Base-by-base conservation (phyloP, 169 alveolate species). In the Cryptosporidium sp. region DNA sequence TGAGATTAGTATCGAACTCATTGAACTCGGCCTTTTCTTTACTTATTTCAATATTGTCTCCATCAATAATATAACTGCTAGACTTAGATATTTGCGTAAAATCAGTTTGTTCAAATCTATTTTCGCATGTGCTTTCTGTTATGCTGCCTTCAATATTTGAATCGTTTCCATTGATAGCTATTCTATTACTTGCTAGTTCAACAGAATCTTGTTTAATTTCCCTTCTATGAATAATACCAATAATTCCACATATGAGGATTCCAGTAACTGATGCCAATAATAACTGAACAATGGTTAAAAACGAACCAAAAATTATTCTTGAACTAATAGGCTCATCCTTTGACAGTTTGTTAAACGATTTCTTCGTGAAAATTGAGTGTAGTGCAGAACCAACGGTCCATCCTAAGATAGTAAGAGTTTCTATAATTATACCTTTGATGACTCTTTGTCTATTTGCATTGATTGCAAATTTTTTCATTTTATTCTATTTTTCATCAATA, bases 341-440 rank as follows among this genome's bases (percentile, higher is more conserved):
- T 3, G 60, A 33, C 1, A 65, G 33, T 62, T 65, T 80, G 39
- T 65, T 80, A 16, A 80, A 51, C n/a, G 89, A 60, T 39, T 80
- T 80, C 29, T 80, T 80, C 12, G 89, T 80, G n/a, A 80, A 80
- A 31, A 80, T 80, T 2, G 89, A 80, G 16, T 80, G 89, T 60
- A 80, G 26, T 2, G 89, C 89, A 14, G 89, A 80, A 44, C 89
- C 89, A 37, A 62, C 89, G 0, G 75, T 80, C 89, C 89, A 80
- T 42, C 89, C 89, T 16, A 80, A 67, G 18, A 80, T 80, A 5
- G 89, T 80, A 14, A 62, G 9, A 5, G 89, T 80, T 33, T 80
- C 89, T 31, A 65, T 65, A 67, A 51, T 37, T 67, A 80, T 35
- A 16, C 80, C 75, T 42, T 65, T 80, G 21, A 62, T 16, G n/a